Evolutionary conservation across 129 eudicot genomes (phyloP).

Genomic region (Silybum marianum): DNA sequence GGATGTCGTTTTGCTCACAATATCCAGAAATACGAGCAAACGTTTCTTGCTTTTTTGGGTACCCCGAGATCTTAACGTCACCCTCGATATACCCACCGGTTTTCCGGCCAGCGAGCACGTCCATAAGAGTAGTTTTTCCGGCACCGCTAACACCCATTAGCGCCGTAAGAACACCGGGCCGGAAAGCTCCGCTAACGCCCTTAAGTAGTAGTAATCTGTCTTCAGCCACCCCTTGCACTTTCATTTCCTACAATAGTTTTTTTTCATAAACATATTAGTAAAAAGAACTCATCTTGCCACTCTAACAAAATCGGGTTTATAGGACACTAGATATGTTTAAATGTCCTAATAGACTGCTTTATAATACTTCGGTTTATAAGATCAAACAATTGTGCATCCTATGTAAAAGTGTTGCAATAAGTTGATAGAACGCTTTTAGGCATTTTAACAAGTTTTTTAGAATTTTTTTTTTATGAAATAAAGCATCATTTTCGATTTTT

Average conservation of each 20-base stretch:
- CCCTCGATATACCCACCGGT: conserved; percentile 88
- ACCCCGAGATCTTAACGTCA: conserved; percentile 65
- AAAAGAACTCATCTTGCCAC: not conserved
- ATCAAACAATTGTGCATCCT: not conserved
- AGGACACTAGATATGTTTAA: not conserved
- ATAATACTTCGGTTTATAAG: not conserved
- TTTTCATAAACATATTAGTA: conserved; percentile 11
- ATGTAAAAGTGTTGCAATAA: not conserved
- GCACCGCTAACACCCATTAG: conserved; percentile 98
- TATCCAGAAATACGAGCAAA: conserved; percentile 90
- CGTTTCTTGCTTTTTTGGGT: conserved; percentile 80
- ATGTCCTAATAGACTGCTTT: not conserved
- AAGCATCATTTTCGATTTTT: too few species aligned
- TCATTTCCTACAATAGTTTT: conserved; percentile 70
- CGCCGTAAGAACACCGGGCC: conserved; percentile 93
- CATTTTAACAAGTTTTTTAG: too few species aligned
- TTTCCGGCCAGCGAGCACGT: conserved; percentile 85
- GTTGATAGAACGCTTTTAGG: not conserved
- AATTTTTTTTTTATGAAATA: too few species aligned
- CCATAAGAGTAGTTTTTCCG: conserved; percentile 94
- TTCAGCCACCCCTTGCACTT: conserved; percentile 61
- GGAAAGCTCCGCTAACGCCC: conserved; percentile 78
- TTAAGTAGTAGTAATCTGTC: conserved; percentile 69
- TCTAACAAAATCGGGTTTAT: not conserved
- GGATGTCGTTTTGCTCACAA: conserved; percentile 91